Base-by-base conservation (phyloP, 2,329 filamentous ascomycete species). In the Xylaria sp. region DNA sequence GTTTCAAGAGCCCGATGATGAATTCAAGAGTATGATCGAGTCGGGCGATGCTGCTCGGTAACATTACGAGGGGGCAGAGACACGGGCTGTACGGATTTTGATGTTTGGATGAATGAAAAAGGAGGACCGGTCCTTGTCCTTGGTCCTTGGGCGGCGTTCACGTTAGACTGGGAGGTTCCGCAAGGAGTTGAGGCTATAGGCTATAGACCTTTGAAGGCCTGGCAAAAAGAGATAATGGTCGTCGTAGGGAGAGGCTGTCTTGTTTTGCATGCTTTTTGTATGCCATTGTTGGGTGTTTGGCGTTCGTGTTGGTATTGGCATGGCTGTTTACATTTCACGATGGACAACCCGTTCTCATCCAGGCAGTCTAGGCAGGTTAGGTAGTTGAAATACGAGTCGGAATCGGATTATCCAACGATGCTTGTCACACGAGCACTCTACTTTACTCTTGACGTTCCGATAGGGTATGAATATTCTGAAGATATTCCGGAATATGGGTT, bases 1-100 rank as follows among this genome's bases (percentile, higher is more conserved):
- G 30, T 81, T 80, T 63, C 63, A 68, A 23, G 75, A 79, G 69
- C 79, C 79, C 1, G 55, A 74, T 3, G 79, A 80, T 55, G 62
- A 69, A 46, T 80, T 79, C 63, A 73, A 72, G 60, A 47, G 44
- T 7, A 75, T 80, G 76, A 74, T 78, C 69, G 48, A 73, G 2
- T 64, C 66, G 1, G 77, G 77, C 1, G 74, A 76, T 18, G 19
- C 16, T 30, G 18, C 19, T 3, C 8, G 39, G 16, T 34, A 39
- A 16, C 11, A 30, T 30, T 30, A 30, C 23, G 23, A 23, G 5
- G 6, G 50, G n/a, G 13, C 5, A 10, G n/a, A 10, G 61, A 30
- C 10, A 34, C 13, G 52, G 35, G 48, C 3, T 59, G 58, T 62
- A 60, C 23, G 44, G 60, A 30, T 30, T 30, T 30, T 60, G 55